A percentile compares a stretch with the other conserved stretches of the same genome.
Conservation (phyloP, 2,329 filamentous ascomycete genomes). For the Pyricularia sp. region DNA sequence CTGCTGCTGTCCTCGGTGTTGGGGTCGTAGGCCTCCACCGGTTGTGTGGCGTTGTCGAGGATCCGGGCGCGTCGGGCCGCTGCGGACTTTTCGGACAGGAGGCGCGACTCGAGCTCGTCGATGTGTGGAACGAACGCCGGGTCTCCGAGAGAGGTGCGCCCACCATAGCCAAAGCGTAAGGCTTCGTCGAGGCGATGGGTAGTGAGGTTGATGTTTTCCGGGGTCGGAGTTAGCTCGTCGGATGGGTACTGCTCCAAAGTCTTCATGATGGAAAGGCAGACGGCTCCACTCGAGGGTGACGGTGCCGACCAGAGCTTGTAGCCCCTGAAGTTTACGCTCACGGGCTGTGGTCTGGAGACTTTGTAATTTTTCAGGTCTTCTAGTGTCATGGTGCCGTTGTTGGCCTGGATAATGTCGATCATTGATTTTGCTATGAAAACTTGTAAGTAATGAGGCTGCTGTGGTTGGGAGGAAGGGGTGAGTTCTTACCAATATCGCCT, state of each 20-base stretch:
- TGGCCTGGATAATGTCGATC: conserved; percentile 51
- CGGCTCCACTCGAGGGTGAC: conserved; percentile 65
- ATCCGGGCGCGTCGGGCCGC: conserved; percentile 52
- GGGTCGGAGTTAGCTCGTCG: conserved; percentile 23
- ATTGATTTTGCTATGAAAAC: conserved; percentile 51
- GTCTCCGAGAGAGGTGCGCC: conserved; percentile 69
- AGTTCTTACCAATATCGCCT: conserved; percentile 19
- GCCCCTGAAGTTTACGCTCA: conserved; percentile 53
- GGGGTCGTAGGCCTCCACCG: conserved; percentile 63
- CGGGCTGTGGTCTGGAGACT: conserved; percentile 44
- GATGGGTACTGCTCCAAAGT: conserved; percentile 65
- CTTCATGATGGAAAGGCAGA: conserved; percentile 66
- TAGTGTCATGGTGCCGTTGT: conserved; percentile 76
- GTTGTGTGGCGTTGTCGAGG: conserved; percentile 56
- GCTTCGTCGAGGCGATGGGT: conserved; percentile 79
- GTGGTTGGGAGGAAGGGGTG: not conserved
- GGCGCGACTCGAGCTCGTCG: conserved; percentile 47
- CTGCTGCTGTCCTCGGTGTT: conserved; percentile 49
- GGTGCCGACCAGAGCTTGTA: conserved; percentile 57
- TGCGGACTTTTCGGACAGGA: conserved; percentile 52
- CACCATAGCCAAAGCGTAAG: conserved; percentile 77
- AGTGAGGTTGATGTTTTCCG: conserved; percentile 46
- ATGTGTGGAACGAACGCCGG: conserved; percentile 59
- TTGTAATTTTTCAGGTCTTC: conserved; percentile 64
- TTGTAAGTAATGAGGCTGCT: conserved; percentile 6